phyloP scores from a whole-genome alignment of 1,284 basidiomycete species.

The Ganoderma sp. region DNA sequence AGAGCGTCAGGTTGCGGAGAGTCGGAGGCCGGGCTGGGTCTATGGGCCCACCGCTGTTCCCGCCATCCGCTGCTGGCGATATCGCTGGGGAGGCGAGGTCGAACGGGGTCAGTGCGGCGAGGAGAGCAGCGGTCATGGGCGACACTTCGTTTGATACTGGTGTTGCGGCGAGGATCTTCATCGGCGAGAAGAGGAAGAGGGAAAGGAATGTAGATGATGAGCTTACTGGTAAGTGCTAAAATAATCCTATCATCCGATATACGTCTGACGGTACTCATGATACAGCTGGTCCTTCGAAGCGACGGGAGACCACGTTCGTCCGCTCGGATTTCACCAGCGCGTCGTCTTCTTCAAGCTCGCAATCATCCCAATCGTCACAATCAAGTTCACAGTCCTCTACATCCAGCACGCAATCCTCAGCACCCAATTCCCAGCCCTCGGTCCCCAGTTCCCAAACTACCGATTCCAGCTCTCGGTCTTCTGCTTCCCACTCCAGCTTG shows the following conservation, averaged over 20 bases:
- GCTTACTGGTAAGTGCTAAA: conserved; percentile 15
- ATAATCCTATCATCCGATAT: background rate
- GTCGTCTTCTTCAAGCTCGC: conserved; percentile 22
- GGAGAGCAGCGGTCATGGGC: conserved; percentile 31
- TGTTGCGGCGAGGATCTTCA: conserved; percentile 29
- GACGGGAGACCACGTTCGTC: conserved; percentile 24
- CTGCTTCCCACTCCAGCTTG: conserved; percentile 18
- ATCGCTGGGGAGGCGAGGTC: conserved; percentile 18
- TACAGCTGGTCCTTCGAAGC: conserved; percentile 29
- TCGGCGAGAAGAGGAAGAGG: conserved; percentile 37
- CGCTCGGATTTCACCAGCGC: conserved; percentile 18
- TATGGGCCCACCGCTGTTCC: conserved; percentile 22
- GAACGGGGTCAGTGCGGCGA: conserved; percentile 26
- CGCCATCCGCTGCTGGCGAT: conserved; percentile 27
- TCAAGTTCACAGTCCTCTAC: conserved; percentile 23
- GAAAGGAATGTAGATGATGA: conserved; percentile 31
- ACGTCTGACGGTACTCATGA: background rate
- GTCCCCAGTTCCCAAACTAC: conserved; percentile 15
- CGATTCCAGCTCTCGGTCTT: conserved; percentile 10
- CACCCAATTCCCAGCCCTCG: conserved; percentile 19
- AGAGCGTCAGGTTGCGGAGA: conserved; percentile 68
- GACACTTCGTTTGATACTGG: conserved; percentile 33
- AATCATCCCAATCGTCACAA: conserved; percentile 17
- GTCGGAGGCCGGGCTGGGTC: conserved; percentile 40
- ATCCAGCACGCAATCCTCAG: conserved; percentile 17